Evolutionary conservation across 169 alveolate genomes (phyloP).

Genomic region (Cryptosporidium xiaoi): DNA sequence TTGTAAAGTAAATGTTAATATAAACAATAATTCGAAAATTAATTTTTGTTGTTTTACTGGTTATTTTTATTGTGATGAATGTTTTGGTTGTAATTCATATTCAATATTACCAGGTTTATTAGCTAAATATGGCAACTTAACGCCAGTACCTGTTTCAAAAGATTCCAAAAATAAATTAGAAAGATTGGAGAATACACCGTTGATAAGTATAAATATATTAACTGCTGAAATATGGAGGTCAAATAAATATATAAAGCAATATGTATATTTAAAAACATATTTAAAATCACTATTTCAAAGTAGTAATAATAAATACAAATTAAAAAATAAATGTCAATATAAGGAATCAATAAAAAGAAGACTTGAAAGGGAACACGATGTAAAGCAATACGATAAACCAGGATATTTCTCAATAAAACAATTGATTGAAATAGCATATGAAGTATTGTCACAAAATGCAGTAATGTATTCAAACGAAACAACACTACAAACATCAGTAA

Average conservation of each 20-base stretch:
- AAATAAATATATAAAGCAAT: conserved; percentile 34
- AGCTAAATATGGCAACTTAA: conserved; percentile 62
- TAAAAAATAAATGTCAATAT: conserved; percentile 36
- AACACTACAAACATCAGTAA: conserved; percentile 18
- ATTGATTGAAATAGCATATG: conserved; percentile 58
- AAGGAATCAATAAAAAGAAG: conserved; percentile 73
- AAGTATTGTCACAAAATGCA: conserved; percentile 53
- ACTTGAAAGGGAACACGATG: conserved; percentile 33
- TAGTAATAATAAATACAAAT: neutral
- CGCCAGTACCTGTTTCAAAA: conserved; percentile 54
- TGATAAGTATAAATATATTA: conserved; percentile 30
- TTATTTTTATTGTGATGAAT: conserved; percentile 47
- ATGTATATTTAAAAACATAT: conserved; percentile 33
- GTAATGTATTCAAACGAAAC: conserved; percentile 50
- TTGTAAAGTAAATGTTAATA: neutral
- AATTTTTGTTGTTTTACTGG: conserved; percentile 70
- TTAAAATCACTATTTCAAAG: conserved; percentile 13
- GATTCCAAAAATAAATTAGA: conserved; percentile 30
- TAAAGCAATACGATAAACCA: conserved; percentile 4
- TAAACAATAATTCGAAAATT: neutral
- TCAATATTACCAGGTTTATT: conserved; percentile 60
- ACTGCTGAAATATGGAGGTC: conserved; percentile 71
- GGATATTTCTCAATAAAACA: conserved; percentile 50
- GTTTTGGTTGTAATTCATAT: conserved; percentile 53
- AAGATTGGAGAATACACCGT: conserved; percentile 36